A percentile compares a stretch with the other conserved stretches of the same genome.
phyloP scores from a whole-genome alignment of 2,329 filamentous ascomycete genomes.

The Lomentospora prolificans region DNA sequence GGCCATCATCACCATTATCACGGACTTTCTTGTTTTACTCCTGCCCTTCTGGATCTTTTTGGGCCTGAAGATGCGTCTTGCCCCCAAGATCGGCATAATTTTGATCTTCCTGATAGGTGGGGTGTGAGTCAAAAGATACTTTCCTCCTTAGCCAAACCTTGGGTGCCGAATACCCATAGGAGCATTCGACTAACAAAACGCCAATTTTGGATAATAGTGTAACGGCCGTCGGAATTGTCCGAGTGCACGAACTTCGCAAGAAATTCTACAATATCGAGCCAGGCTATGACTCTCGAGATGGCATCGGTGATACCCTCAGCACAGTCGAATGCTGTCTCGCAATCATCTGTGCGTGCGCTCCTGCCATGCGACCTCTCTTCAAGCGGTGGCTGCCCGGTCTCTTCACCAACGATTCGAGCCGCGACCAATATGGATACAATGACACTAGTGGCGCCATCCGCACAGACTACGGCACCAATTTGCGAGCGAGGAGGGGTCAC shows the following conservation, averaged over 20 bases:
- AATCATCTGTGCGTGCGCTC: constrained; percentile 2
- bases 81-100: constrained; percentile 27
- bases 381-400: constrained; percentile 22
- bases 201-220: too few species aligned
- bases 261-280: background rate
- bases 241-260: constrained; percentile 10
- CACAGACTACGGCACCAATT: constrained; percentile 10
- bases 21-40: constrained; percentile 19
- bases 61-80: constrained; percentile 25
- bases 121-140: constrained; percentile 18
- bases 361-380: constrained; percentile 14
- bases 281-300: constrained; percentile 15
- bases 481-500: constrained; percentile 11
- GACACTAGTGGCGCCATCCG: constrained; percentile 9
- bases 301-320: constrained; percentile 8
- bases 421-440: constrained; percentile 7
- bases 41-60: constrained; percentile 21
- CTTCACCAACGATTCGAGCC: constrained; percentile 16
- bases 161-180: too few species aligned
- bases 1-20: constrained; percentile 4
- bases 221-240: constrained; percentile 20
- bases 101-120: constrained; percentile 27
- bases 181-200: background rate
- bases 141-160: background rate
- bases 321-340: constrained; percentile 14